These are phyloP conservation scores for Phytophthora constricta DNA, from an alignment of 352 stramenopile genomes.

Conservation along the genomic window DNA sequence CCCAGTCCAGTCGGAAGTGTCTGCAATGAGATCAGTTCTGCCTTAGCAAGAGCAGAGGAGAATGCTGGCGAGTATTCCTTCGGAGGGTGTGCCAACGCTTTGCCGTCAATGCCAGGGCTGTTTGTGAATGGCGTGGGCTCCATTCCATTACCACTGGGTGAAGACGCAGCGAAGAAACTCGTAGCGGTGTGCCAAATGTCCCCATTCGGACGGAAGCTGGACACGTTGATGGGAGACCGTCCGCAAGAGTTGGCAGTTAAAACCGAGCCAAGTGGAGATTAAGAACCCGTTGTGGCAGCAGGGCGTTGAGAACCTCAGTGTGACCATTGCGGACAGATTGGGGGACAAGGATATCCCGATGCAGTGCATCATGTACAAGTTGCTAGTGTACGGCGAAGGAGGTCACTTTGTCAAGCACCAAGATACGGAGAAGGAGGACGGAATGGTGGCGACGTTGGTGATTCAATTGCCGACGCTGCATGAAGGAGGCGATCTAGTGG, in stretches of 20 bases:
- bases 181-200: constrained; percentile 25
- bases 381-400: constrained; percentile 52
- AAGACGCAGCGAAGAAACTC: constrained; percentile 4
- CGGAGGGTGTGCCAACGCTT: background rate
- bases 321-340: constrained; percentile 2
- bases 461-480: constrained; percentile 39
- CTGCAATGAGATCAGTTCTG: constrained; percentile 7
- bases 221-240: constrained; percentile 8
- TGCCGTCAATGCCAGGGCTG: constrained; percentile 6
- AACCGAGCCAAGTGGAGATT: constrained; percentile 14
- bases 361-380: constrained; percentile 47
- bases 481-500: constrained; percentile 30
- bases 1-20: background rate
- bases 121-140: constrained; percentile 11
- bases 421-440: constrained; percentile 62
- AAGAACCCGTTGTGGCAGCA: constrained; percentile 22
- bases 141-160: constrained; percentile 8
- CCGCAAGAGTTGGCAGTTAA: constrained; percentile 22
- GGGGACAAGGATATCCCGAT: constrained; percentile 18
- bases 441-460: constrained; percentile 60
- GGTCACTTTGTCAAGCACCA: constrained; percentile 52
- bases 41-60: background rate
- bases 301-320: constrained; percentile 8
- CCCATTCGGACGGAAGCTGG: constrained; percentile 4
- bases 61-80: constrained; percentile 12